Percentiles rank a stretch among this genome's conserved stretches.
phyloP scores from a whole-genome alignment of 2,329 filamentous ascomycete species.

The Aspergillus persii region DNA sequence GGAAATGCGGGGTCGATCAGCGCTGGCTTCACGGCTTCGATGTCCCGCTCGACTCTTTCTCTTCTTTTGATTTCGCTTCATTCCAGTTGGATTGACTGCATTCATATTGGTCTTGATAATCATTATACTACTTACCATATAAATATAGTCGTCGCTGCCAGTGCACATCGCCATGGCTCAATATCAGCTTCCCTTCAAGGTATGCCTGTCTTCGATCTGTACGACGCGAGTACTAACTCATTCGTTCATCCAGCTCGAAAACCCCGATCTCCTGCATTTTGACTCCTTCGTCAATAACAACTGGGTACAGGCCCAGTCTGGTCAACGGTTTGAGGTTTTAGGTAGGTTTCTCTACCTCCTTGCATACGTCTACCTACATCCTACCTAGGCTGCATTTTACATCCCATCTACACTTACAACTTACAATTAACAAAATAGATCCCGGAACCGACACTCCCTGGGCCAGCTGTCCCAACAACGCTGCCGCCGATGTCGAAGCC shows the following conservation, averaged over 20 bases:
- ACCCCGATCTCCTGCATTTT: slow-evolving; percentile 49
- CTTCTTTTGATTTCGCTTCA: background rate
- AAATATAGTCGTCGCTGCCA: background rate
- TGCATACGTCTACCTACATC: background rate
- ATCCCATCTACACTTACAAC: background rate
- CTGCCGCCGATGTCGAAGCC: slow-evolving; percentile 58
- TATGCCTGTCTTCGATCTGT: slow-evolving; percentile 15
- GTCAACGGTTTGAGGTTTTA: slow-evolving; percentile 52
- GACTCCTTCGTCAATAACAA: slow-evolving; percentile 53
- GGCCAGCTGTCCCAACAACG: slow-evolving; percentile 52
- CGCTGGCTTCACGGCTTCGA: background rate
- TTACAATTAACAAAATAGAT: slow-evolving; percentile 32
- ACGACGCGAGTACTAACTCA: background rate
- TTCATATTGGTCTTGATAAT: background rate
- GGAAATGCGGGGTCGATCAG: background rate
- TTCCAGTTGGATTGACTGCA: background rate
- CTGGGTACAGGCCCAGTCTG: slow-evolving; percentile 47
- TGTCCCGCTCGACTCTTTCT: background rate
- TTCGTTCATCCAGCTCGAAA: slow-evolving; percentile 38
- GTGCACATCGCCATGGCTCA: slow-evolving; percentile 28
- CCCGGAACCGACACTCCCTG: slow-evolving; percentile 53
- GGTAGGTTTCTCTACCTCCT: slow-evolving; percentile 25
- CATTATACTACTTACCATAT: background rate
- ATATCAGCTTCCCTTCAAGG: slow-evolving; percentile 40
- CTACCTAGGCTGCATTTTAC: too few relatives aligned